Evolutionary conservation across 1,139 yeast species (phyloP).

Genomic region (Komagataea norvegica): DNA sequence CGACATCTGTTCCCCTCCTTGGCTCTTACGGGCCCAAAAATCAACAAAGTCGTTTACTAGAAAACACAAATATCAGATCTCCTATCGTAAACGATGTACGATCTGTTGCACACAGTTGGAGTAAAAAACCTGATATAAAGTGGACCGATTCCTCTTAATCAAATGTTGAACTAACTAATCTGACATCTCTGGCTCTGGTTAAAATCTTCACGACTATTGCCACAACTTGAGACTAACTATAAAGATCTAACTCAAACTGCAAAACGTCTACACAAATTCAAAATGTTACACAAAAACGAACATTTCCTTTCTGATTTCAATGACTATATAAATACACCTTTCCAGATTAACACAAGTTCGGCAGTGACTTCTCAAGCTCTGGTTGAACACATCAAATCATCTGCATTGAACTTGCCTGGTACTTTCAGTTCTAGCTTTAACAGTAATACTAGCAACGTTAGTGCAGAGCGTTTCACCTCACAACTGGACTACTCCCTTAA

Average conservation of each 20-base stretch:
- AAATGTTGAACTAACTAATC: no score
- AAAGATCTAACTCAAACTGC: not conserved
- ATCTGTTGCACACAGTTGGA: not conserved
- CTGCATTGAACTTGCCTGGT: not conserved
- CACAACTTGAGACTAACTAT: constrained; percentile 3
- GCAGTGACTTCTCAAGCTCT: constrained; percentile 1
- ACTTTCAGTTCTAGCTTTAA: not conserved
- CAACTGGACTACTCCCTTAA: constrained; percentile 4
- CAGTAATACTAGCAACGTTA: no score
- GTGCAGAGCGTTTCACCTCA: no score
- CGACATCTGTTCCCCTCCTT: no score
- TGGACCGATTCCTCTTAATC: no score
- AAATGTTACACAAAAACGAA: constrained; percentile 15
- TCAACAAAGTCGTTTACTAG: constrained; percentile 1
- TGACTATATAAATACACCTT: constrained; percentile 14
- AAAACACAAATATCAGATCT: no score
- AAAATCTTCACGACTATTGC: no score
- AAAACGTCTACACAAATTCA: not conserved
- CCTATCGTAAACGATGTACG: no score
- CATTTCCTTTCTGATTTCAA: constrained; percentile 16
- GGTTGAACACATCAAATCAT: constrained; percentile 1
- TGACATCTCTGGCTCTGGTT: no score
- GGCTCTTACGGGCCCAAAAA: not conserved
- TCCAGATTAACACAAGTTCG: constrained; percentile 4
- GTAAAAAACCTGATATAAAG: not conserved